phyloP scores from a whole-genome alignment of 1,284 basidiomycete genomes.

The Phenoliferia sp. region DNA sequence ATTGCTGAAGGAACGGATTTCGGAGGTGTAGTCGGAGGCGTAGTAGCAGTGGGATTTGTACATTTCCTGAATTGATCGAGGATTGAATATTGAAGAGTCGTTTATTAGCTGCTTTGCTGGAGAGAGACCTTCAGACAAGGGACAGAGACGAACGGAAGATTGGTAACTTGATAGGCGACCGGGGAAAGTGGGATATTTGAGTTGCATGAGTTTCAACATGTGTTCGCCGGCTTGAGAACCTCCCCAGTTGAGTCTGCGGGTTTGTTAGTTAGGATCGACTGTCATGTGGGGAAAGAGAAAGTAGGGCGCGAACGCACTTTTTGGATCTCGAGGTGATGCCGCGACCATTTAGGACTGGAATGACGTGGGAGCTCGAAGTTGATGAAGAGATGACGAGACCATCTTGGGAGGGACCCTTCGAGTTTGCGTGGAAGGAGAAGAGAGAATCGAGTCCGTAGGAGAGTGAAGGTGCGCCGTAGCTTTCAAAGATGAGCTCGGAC shows the following conservation, averaged over 20 bases:
- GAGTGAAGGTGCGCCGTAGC: constrained; percentile 80
- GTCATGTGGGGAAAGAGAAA: background rate
- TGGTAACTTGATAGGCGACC: constrained; percentile 52
- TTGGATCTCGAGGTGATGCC: constrained; percentile 77
- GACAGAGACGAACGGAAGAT: constrained; percentile 44
- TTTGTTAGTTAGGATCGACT: background rate
- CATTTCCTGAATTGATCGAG: constrained; percentile 64
- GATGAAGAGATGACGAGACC: constrained; percentile 80
- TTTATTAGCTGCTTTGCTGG: too few relatives aligned
- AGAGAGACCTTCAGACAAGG: background rate
- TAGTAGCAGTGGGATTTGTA: constrained; percentile 82
- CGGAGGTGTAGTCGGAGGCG: constrained; percentile 65
- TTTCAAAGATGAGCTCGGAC: constrained; percentile 94
- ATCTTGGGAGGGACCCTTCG: background rate
- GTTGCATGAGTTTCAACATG: constrained; percentile 82
- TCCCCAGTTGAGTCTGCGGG: constrained; percentile 82
- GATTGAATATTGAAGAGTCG: constrained; percentile 46
- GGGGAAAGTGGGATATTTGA: constrained; percentile 90
- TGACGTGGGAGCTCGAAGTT: constrained; percentile 76
- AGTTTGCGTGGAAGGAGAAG: constrained; percentile 80
- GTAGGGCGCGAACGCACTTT: constrained; percentile 52
- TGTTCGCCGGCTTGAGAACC: constrained; percentile 84
- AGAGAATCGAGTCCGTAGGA: constrained; percentile 86
- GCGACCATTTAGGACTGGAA: constrained; percentile 74
- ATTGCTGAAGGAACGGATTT: constrained; percentile 60